Evolutionary conservation across 768 basidiomycete species (phyloP), one percentile per base, ranked within the genome.

Genomic region (Strobilomyces dryophilus): DNA sequence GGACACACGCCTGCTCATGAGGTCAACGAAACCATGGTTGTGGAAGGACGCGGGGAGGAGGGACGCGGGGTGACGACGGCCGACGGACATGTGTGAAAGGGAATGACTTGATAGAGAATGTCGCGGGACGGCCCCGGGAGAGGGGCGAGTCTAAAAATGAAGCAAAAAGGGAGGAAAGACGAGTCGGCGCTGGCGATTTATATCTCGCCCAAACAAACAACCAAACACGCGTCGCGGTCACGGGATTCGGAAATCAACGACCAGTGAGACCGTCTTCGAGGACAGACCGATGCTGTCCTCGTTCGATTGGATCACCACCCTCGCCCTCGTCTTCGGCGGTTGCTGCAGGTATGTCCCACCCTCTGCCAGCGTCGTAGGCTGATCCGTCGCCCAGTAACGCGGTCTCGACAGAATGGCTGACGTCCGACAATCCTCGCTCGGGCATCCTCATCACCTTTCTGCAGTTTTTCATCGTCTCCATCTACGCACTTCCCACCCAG

Each of bases 391-490:
- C 5, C 5, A 90, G 88, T 61, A 92, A 92, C 67, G 90, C 90
- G 31, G 76, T 89, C 53, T 84, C 90, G 0, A 69, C 87, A 1
- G 90, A 93, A 69, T 80, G 83, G 53, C 71, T 91, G 18, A 91
- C 88, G 3, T 76, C 82, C 4, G 71, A 77, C 36, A 77, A 86
- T 62, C 87, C 89, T 0, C 71, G 76, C n/a, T 74, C 84, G 35
- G 94, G 93, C 43, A 81, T 87, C 20, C 78, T 95, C 39, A 83
- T 95, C 62, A 98, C 95, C 0, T 87, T 94, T 61, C 79, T 85
- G 47, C 94, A 97, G 68, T 95, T 94, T 67, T 53, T 89, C 46
- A 62, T 87, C 60, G 84, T 95, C 56, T 83, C 91, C 14, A 58
- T 92, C 1, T 76, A 87, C 61, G 87, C 87, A 0, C 76, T 95